A percentile compares a stretch with the other conserved stretches of the same genome.
These are phyloP conservation scores for Penicillium macrosclerotiorum DNA, from an alignment of 495 filamentous ascomycete species.

Conservation along the genomic window DNA sequence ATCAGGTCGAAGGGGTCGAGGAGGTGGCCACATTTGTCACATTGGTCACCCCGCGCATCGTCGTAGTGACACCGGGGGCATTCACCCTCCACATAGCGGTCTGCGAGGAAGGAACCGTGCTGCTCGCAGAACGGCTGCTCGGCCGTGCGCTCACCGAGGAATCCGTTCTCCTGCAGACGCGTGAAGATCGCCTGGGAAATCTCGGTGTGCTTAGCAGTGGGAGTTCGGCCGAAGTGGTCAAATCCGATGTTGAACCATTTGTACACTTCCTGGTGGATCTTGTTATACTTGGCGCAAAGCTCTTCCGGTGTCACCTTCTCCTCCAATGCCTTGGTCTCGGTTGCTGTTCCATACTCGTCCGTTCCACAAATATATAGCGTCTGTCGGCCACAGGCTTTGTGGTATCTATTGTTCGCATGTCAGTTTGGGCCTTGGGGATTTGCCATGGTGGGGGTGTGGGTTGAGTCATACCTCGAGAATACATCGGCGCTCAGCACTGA, in stretches of 20 bases:
- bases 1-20: conserved; percentile 70
- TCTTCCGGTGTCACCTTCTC: conserved; percentile 67
- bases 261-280: conserved; percentile 79
- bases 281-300: conserved; percentile 83
- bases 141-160: conserved; percentile 71
- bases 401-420: conserved; percentile 55
- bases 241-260: conserved; percentile 86
- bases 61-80: conserved; percentile 78
- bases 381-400: conserved; percentile 63
- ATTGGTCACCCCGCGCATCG: conserved; percentile 83
- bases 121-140: conserved; percentile 83
- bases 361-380: conserved; percentile 57
- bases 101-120: conserved; percentile 82
- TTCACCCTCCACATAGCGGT: conserved; percentile 89
- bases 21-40: conserved; percentile 80
- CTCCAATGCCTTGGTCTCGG: conserved; percentile 75
- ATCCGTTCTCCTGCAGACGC: conserved; percentile 75
- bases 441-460: conserved; percentile 4
- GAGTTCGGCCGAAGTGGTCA: conserved; percentile 82
- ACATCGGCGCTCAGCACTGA: conserved; percentile 82
- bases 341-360: conserved; percentile 83
- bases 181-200: conserved; percentile 85
- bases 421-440: conserved; percentile 12
- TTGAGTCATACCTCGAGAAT: conserved; percentile 58
- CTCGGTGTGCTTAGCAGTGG: conserved; percentile 76